Conservation (phyloP, 495 filamentous ascomycete species). For the Hypomontagnella monticulosa region DNA sequence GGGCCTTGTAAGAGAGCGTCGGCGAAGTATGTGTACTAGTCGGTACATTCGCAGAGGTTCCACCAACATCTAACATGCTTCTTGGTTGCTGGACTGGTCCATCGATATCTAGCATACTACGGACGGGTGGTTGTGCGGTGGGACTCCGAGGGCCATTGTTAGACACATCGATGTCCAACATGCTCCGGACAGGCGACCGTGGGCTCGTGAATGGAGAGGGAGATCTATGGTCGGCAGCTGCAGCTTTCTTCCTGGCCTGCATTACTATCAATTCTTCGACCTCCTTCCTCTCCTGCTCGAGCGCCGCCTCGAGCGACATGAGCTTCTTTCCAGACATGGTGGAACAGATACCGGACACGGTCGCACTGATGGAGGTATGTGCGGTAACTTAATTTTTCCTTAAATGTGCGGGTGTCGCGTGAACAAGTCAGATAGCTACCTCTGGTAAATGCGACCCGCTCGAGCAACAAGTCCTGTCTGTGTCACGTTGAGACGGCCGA, state of each 20-base stretch:
- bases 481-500: slow-evolving; percentile 2
- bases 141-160: slow-evolving; percentile 43
- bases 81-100: slow-evolving; percentile 47
- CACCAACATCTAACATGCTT: slow-evolving; percentile 56
- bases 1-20: slow-evolving; percentile 44
- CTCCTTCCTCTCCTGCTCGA: slow-evolving; percentile 78
- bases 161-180: slow-evolving; percentile 59
- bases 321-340: slow-evolving; percentile 44
- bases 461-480: background rate
- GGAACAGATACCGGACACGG: background rate
- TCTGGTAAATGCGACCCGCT: slow-evolving; percentile 5
- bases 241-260: slow-evolving; percentile 50
- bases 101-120: slow-evolving; percentile 70
- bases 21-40: slow-evolving; percentile 57
- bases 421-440: slow-evolving; percentile 1
- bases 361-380: background rate
- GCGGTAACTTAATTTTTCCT: background rate
- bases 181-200: slow-evolving; percentile 64
- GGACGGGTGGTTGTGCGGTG: slow-evolving; percentile 54
- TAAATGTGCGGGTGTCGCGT: slow-evolving; percentile 11
- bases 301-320: slow-evolving; percentile 74
- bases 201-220: slow-evolving; percentile 60
- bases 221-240: slow-evolving; percentile 51
- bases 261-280: slow-evolving; percentile 69
- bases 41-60: slow-evolving; percentile 34